These are phyloP conservation scores for Fusarium newnesense DNA, from an alignment of 2,329 filamentous ascomycete genomes.

Conservation along the genomic window DNA sequence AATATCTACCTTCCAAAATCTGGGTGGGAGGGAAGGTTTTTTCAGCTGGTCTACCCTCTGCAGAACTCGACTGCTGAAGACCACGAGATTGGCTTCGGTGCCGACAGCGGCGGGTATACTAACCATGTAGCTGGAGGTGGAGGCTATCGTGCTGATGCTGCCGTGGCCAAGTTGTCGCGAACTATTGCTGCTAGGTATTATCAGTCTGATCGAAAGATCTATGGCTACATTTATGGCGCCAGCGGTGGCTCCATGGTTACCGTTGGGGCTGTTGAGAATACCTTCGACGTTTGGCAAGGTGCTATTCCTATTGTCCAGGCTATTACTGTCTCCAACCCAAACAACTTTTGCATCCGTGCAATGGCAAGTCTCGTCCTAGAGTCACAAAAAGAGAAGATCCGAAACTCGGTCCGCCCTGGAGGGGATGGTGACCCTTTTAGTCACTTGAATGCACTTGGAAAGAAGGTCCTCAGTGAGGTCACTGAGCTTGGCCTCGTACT, in stretches of 20 bases:
- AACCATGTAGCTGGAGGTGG: conserved; percentile 20
- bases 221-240: conserved; percentile 38
- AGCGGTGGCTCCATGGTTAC: conserved; percentile 38
- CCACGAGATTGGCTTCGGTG: conserved; percentile 21
- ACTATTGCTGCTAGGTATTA: conserved; percentile 30
- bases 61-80: conserved; percentile 27
- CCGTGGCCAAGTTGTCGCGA: conserved; percentile 32
- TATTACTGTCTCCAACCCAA: conserved; percentile 30
- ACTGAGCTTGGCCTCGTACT: no score
- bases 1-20: conserved; percentile 38
- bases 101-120: conserved; percentile 34
- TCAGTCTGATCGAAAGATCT: conserved; percentile 7
- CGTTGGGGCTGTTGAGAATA: conserved; percentile 36
- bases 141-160: conserved; percentile 39
- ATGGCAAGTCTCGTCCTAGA: conserved; percentile 13
- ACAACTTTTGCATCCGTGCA: conserved; percentile 21
- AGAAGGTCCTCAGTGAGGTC: no score
- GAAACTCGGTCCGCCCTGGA: not conserved
- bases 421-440: no score
- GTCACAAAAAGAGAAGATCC: not conserved
- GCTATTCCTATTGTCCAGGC: conserved; percentile 35
- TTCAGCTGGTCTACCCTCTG: conserved; percentile 30
- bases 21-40: conserved; percentile 33
- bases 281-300: conserved; percentile 37
- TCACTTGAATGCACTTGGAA: no score